Evolutionary conservation across 164 flowering plant species (phyloP).

Genomic region (Taxillus chinensis): DNA sequence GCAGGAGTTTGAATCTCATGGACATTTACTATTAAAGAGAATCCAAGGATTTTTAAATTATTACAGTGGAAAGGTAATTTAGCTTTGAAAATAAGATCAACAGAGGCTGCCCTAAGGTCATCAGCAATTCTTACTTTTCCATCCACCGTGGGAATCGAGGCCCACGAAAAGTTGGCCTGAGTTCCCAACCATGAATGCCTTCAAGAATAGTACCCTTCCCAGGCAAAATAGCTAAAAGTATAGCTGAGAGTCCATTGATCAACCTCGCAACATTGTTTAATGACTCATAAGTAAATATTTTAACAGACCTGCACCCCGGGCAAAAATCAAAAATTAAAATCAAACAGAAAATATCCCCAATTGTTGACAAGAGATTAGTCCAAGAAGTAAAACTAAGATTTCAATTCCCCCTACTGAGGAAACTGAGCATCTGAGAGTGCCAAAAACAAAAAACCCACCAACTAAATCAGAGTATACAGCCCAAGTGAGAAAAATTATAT

Average conservation of each 20-base stretch:
- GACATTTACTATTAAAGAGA: no score
- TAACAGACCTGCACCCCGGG: conserved; percentile 66
- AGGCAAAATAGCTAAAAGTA: conserved; percentile 69
- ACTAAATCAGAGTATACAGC: background rate
- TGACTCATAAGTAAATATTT: conserved; percentile 83
- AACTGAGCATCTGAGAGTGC: no score
- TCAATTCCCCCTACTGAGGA: no score
- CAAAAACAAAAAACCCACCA: background rate
- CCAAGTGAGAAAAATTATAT: no score
- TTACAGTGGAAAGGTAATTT: no score
- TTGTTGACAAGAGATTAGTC: background rate
- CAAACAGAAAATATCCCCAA: background rate
- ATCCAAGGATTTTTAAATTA: no score
- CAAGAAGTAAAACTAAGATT: no score
- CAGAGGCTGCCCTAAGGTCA: no score
- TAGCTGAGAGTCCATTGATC: conserved; percentile 86
- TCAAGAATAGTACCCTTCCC: conserved; percentile 81
- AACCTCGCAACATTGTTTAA: conserved; percentile 79
- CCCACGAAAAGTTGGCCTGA: conserved; percentile 81
- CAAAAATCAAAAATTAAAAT: conserved; percentile 4
- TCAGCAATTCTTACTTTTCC: conserved; percentile 63
- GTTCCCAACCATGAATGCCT: conserved; percentile 98
- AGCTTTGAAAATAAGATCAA: no score
- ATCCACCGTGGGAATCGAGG: conserved; percentile 97
- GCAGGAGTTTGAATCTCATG: no score